Evolutionary conservation across 352 stramenopile species (phyloP), one percentile per base, ranked within the genome.

Genomic region (Phytophthora tubulina): DNA sequence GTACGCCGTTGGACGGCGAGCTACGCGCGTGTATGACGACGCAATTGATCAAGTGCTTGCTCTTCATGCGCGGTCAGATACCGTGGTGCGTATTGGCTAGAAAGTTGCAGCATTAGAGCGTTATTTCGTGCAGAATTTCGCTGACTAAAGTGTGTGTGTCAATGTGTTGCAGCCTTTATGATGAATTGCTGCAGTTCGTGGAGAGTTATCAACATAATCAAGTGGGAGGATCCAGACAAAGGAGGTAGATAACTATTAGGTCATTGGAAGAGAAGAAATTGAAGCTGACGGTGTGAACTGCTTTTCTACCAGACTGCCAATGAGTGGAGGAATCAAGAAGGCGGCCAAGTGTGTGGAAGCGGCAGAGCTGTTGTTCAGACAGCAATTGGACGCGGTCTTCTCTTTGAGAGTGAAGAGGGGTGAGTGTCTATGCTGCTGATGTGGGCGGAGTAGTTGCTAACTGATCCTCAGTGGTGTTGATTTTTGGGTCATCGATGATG

Each of bases 11-110:
- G 33, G 79, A 92, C 52, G 70, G 73, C 38, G 77, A 76, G 38
- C 53, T 87, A 32, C 72, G 80, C 54, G 81, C 66, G 21, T 60
- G 35, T 21, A 82, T 93, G 55, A 63, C 73, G 49, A 44, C 41
- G 39, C 67, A 79, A 10, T 63, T 90, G 15, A 62, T 81, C 39
- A 79, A 90, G 53, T 89, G 86, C 59, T 50, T 92, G 61, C 75
- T 93, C 27, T 93, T 83, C 53, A 79, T 90, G 55, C 84, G 86
- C 49, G 82, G 82, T 0, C 86, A 93, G 68, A 85, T 90, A 52
- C 86, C 84, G 42, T 89, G 81, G 86, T 93, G 64, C 64, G 68
- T 60, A 27, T 6, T 39, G 4, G 1, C 51, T 42, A 7, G 7
- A 27, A 69, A 31, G 11, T 30, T 6, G 39, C 33, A 15, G 1